Evolutionary conservation across 2,329 filamentous ascomycete species (phyloP).

Genomic region (Pseudocercospora ulei): DNA sequence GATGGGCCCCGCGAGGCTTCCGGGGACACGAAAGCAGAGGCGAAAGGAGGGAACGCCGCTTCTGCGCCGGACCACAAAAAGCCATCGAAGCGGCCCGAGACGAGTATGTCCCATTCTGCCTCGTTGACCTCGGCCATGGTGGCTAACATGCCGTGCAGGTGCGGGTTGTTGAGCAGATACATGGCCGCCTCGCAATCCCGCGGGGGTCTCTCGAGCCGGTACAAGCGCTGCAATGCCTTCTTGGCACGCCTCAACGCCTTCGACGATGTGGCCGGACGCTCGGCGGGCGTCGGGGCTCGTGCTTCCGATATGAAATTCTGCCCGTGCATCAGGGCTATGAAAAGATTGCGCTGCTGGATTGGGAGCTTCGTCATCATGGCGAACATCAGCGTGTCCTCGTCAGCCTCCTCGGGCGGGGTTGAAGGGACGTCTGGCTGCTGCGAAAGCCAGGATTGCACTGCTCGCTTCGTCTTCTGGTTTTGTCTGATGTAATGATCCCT

Average conservation of each 20-base stretch:
- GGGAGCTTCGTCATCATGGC: conserved; percentile 84
- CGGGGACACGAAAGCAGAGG: conserved; percentile 26
- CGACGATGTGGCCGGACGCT: conserved; percentile 37
- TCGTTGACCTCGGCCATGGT: conserved; percentile 79
- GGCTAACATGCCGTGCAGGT: conserved; percentile 74
- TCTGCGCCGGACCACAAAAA: conserved; percentile 92
- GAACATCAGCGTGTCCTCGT: conserved; percentile 88
- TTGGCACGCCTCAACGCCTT: conserved; percentile 67
- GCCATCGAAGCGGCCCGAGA: conserved; percentile 86
- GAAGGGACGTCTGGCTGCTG: conserved; percentile 64
- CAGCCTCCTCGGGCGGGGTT: conserved; percentile 74
- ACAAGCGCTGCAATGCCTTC: conserved; percentile 72
- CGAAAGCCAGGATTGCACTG: conserved; percentile 81
- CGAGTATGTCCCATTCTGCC: conserved; percentile 94
- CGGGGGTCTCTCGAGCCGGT: conserved; percentile 61
- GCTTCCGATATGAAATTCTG: conserved; percentile 43
- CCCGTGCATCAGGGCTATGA: conserved; percentile 66
- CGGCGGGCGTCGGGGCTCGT: conserved; percentile 57
- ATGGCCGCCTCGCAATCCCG: conserved; percentile 78
- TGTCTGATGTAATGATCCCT: conserved; percentile 85
- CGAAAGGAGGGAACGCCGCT: conserved; percentile 36
- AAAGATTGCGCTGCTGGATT: conserved; percentile 63
- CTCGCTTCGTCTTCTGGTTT: conserved; percentile 82
- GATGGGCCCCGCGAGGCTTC: conserved; percentile 31
- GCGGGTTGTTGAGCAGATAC: conserved; percentile 72